Base-by-base conservation (phyloP, 305 asterid genomes). In the Ajuga reptans region DNA sequence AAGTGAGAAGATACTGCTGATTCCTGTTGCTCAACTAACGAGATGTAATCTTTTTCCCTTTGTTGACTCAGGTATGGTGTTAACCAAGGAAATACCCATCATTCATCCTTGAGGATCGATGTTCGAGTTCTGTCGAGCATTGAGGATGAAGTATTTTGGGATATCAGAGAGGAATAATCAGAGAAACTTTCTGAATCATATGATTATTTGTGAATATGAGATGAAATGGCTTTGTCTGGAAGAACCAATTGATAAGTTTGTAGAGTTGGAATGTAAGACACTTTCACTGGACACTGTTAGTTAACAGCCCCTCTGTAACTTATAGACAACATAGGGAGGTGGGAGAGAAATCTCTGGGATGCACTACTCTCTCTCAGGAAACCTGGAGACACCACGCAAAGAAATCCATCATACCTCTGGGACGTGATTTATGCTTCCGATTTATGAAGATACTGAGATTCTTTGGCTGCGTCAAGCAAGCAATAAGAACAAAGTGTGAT, bases 51-150 rank as follows among this genome's bases (percentile, higher is more conserved):
- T 39, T 39, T 9, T 6, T 43, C 49, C 16, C 50, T 66, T 71
- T 61, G 37, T 39, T 55, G 6, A 15, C 58, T 63, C 73, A 75
- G 80, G 63, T 63, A 67, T 47, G 72, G 72, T 66, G 69, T 67
- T 71, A 51, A 43, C 42, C 7, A 41, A 9, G 51, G 64, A 41
- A 16, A 6, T 66, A 5, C 21, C 41, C 37, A 1, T 17, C 34
- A 37, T 60, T 39, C 12, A 39, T 50, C 60, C 57, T 10, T 53
- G 66, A 71, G 66, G 39, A 42, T 58, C 7, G 60, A 53, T 52
- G 66, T 31, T 27, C 77, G 33, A 59, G 46, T 16, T 9, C 12
- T 33, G 16, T 65, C 39, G 17, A 72, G 21, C 69, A 54, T 39
- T 53, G 43, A 66, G 6, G 62, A 16, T 37, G 2, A 45, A 36